phyloP scores from a whole-genome alignment of 805 yeast genomes.

The Kuraishia molischiana region DNA sequence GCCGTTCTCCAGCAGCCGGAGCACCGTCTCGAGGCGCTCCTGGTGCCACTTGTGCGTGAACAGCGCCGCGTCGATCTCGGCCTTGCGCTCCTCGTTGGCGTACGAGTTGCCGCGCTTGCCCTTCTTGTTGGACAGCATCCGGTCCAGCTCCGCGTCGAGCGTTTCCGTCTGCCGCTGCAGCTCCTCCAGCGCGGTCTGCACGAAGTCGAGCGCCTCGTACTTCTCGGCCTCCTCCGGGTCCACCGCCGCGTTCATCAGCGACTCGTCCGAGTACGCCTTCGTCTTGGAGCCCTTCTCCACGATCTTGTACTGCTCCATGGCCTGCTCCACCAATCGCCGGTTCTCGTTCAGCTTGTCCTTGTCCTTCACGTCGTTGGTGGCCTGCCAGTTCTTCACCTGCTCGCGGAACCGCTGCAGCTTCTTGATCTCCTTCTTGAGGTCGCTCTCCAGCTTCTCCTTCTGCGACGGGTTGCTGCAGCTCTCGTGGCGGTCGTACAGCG shows the following conservation, averaged over 20 bases:
- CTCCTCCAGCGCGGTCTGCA: constrained; percentile 66
- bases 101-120: constrained; percentile 30
- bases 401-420: constrained; percentile 50
- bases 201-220: constrained; percentile 61
- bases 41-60: constrained; percentile 78
- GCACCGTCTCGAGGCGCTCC: constrained; percentile 63
- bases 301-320: constrained; percentile 54
- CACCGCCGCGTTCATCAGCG: constrained; percentile 29
- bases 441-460: constrained; percentile 46
- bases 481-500: constrained; percentile 43
- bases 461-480: constrained; percentile 39
- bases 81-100: constrained; percentile 39
- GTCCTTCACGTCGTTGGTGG: constrained; percentile 41
- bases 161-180: constrained; percentile 71
- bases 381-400: constrained; percentile 50
- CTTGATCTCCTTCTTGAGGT: constrained; percentile 50
- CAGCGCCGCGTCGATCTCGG: constrained; percentile 51
- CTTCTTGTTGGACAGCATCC: constrained; percentile 33
- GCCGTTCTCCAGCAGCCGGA: constrained; percentile 71
- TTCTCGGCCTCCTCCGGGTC: constrained; percentile 68
- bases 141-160: constrained; percentile 63
- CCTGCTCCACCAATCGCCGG: constrained; percentile 27
- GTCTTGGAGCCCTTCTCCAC: constrained; percentile 48
- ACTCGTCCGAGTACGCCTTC: constrained; percentile 50
- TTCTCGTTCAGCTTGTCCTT: constrained; percentile 36